Base-by-base conservation (phyloP, 352 stramenopile species). In the Phytophthora palmivora region DNA sequence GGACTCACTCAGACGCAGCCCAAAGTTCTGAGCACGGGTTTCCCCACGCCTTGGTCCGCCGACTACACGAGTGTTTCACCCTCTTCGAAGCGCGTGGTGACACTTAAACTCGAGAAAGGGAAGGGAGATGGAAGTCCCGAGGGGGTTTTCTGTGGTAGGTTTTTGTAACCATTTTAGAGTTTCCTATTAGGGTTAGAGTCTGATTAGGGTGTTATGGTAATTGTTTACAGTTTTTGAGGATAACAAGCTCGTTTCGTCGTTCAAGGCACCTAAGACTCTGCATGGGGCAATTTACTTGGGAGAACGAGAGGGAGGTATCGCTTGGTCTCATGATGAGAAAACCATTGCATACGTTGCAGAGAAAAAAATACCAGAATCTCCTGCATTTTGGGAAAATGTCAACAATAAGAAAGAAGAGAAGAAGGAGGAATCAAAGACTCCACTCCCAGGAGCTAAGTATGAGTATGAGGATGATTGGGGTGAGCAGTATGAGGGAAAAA, bases 401-500 rank as follows among this genome's bases (percentile, higher is more conserved):
- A 90, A 91, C 51, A 73, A 19, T 24, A 63, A 62, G 15, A 78
- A 79, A 30, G 59, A 76, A 22, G 57, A 60, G 24, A 62, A 66
- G 15, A 52, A 58, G 9, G 63, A 74, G 9, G 48, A 65, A 14
- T 44, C 33, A 10, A 44, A 41, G 26, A 21, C 48, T 0, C 50
- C 58, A 10, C 38, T 76, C 4, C 70, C 74, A 10, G 80, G 82
- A 6, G 61, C 61, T 49, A 88, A 94, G 67, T 96, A 85, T 55
- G 76, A 88, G 39, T 77, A 80, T 32, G 60, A 90, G 32, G 80
- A 92, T 18, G 87, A 96, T 58, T 95, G 85, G 83, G 88, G 88
- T 15, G 88, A 96, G 65, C 86, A 90, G 41, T 94, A 94, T 58
- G 82, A 86, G 7, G 87, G 81, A 36, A 88, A 93, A 57, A 82